Conservation (phyloP, 2,329 filamentous ascomycete species). For the Penicillium frequentans region DNA sequence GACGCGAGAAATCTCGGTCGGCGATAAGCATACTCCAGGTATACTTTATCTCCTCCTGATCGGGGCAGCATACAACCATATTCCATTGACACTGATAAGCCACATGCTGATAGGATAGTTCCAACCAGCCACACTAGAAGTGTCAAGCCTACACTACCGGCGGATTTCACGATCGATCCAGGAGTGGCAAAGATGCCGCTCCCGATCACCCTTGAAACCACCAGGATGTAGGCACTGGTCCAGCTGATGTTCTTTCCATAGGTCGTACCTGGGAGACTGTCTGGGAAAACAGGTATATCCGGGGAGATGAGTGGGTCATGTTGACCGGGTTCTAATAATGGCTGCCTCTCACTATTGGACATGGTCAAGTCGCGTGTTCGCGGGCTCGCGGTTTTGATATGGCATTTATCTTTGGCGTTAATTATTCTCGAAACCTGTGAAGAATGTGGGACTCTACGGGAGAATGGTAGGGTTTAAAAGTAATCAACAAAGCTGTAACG, state of each 20-base stretch:
- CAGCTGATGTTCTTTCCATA: constrained; percentile 62
- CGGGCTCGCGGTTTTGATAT: constrained; percentile 44
- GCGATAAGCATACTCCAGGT: constrained; percentile 68
- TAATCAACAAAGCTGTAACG: background rate
- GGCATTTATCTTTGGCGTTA: background rate
- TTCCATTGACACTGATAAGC: constrained; percentile 63
- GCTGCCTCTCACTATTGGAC: constrained; percentile 11
- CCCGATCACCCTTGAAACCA: constrained; percentile 68
- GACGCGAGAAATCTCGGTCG: constrained; percentile 64
- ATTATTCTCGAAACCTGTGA: background rate
- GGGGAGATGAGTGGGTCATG: background rate
- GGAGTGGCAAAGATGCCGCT: constrained; percentile 73
- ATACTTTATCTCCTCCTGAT: constrained; percentile 69
- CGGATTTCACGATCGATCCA: constrained; percentile 64
- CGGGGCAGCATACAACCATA: constrained; percentile 70
- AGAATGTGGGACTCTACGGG: background rate
- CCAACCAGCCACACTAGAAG: constrained; percentile 65
- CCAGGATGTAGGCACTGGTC: constrained; percentile 65
- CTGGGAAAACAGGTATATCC: constrained; percentile 35
- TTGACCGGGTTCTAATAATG: constrained; percentile 8
- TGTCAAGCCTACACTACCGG: constrained; percentile 66
- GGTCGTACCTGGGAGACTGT: constrained; percentile 46
- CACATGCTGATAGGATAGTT: constrained; percentile 61
- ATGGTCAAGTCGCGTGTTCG: constrained; percentile 49
- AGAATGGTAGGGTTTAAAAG: background rate